These are phyloP conservation scores for Cladophialophora exuberans DNA, from an alignment of 2,329 filamentous ascomycete species.

Conservation along the genomic window DNA sequence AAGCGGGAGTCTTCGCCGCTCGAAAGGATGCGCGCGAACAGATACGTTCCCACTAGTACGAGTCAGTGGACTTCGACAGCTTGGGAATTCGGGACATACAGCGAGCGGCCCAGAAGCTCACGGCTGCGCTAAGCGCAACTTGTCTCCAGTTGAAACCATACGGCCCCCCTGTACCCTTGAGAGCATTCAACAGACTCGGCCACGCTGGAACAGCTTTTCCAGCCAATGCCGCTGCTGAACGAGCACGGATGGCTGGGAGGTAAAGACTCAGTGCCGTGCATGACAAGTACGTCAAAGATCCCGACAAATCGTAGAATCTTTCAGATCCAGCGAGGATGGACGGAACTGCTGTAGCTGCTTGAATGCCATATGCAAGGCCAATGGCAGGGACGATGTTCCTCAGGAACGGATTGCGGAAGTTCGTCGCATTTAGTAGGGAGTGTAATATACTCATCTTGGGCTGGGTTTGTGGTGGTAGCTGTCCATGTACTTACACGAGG, in stretches of 20 bases:
- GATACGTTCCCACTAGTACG: conserved; percentile 62
- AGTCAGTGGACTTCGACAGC: not conserved
- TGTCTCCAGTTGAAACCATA: conserved; percentile 65
- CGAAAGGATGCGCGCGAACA: conserved; percentile 64
- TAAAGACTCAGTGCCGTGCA: conserved; percentile 66
- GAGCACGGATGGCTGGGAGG: conserved; percentile 61
- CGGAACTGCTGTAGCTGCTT: conserved; percentile 64
- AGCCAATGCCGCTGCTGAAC: conserved; percentile 50
- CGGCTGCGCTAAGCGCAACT: conserved; percentile 56
- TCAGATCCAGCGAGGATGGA: conserved; percentile 65
- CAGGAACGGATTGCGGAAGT: conserved; percentile 65
- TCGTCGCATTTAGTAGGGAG: conserved; percentile 61
- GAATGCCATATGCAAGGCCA: conserved; percentile 65
- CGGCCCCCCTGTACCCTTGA: conserved; percentile 48
- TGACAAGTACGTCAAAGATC: conserved; percentile 67
- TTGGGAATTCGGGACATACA: conserved; percentile 45
- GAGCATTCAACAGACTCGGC: conserved; percentile 52
- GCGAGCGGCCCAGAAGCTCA: conserved; percentile 65
- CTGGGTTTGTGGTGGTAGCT: not conserved
- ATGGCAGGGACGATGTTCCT: conserved; percentile 65
- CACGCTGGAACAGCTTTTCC: conserved; percentile 47
- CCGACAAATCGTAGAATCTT: conserved; percentile 70
- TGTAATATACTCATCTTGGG: conserved; percentile 39
- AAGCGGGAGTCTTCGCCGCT: conserved; percentile 65
- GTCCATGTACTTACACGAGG: no score